These are phyloP conservation scores for Prototheca cutis DNA, from an alignment of 163 green algal genomes.

Conservation along the genomic window DNA sequence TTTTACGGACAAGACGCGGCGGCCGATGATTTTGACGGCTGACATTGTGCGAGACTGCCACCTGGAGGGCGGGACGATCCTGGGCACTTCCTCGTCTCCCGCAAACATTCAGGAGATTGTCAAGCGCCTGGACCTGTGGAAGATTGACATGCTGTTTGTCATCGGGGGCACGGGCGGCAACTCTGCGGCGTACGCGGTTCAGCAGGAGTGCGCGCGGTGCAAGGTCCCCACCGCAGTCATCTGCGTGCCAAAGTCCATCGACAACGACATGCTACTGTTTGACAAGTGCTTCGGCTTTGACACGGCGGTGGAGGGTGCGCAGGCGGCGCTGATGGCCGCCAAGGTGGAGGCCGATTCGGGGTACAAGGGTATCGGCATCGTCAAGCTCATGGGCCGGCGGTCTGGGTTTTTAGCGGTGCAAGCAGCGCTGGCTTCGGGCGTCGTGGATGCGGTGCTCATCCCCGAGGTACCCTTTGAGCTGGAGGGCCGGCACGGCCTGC, in stretches of 20 bases:
- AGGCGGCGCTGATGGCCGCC: slow-evolving; percentile 74
- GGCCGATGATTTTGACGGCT: slow-evolving; percentile 67
- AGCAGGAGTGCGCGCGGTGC: slow-evolving; percentile 42
- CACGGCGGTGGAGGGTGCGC: slow-evolving; percentile 84
- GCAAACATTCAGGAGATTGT: slow-evolving; percentile 86
- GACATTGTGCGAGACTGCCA: slow-evolving; percentile 77
- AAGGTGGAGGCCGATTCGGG: slow-evolving; percentile 70
- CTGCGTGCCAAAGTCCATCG: slow-evolving; percentile 80
- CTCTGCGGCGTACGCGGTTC: slow-evolving; percentile 81
- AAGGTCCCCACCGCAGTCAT: slow-evolving; percentile 69
- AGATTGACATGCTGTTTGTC: slow-evolving; percentile 93
- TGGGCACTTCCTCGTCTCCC: slow-evolving; percentile 69
- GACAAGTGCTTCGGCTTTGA: slow-evolving; percentile 93
- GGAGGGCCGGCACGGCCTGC: slow-evolving; percentile 60
- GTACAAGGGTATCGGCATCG: slow-evolving; percentile 73
- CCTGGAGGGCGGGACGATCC: slow-evolving; percentile 81
- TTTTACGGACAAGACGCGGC: slow-evolving; percentile 64
- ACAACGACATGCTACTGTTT: slow-evolving; percentile 88
- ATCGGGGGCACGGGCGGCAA: slow-evolving; percentile 92
- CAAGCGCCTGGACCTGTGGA: slow-evolving; percentile 84
- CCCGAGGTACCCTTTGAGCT: slow-evolving; percentile 86
- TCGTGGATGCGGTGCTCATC: slow-evolving; percentile 91
- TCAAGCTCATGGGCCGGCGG: slow-evolving; percentile 92
- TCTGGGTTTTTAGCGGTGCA: slow-evolving; percentile 91
- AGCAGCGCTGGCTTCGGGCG: slow-evolving; percentile 73